Evolutionary conservation across 305 asterid species (phyloP), one percentile per base, ranked within the genome.

Genomic region (Fraxinus latifolia): DNA sequence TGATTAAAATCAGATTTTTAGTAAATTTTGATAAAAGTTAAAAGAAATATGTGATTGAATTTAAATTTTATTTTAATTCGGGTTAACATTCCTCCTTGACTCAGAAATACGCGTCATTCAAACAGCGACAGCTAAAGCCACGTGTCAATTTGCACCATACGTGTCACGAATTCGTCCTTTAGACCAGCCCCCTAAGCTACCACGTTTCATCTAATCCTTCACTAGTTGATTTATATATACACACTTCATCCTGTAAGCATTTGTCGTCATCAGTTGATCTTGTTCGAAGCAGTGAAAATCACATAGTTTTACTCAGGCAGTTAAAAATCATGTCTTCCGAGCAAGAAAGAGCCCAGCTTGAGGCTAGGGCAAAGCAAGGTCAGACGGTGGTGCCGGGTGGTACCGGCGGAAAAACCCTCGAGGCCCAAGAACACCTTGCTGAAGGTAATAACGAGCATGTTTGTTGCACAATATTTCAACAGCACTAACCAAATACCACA

Each of bases 361-460:
- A 92, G 83, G 79, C 83, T 0, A 85, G 81, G 86, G 97, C 97
- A 0, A 86, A 76, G 79, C 90, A 87, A 4, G 95, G 97, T 3
- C 91, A 92, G 89, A 91, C 93, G n/a, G 97, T 92, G 60, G 86
- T 92, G 0, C 94, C 94, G 5, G 95, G 93, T 11, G 97, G 95
- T 47, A 91, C 97, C 21, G 97, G 95, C 58, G 95, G 97, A 39
- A 92, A 89, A 65, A 90, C 89, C 85, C 91, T 90, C 0, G 92
- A 89, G 82, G 97, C 93, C 8, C 97, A 92, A 42, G 90, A 92
- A 58, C 92, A 89, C 85, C 95, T 92, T 77, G 97, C 95, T 8
- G 91, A 91, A 83, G 95, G 94, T 86, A 25, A 37, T 37, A 37
- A 12, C 44, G 42, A 36, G 42, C 2, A 36, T 36, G 42, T 6